phyloP scores from a whole-genome alignment of 306 rosid species.

The Oemleria cerasiformis region DNA sequence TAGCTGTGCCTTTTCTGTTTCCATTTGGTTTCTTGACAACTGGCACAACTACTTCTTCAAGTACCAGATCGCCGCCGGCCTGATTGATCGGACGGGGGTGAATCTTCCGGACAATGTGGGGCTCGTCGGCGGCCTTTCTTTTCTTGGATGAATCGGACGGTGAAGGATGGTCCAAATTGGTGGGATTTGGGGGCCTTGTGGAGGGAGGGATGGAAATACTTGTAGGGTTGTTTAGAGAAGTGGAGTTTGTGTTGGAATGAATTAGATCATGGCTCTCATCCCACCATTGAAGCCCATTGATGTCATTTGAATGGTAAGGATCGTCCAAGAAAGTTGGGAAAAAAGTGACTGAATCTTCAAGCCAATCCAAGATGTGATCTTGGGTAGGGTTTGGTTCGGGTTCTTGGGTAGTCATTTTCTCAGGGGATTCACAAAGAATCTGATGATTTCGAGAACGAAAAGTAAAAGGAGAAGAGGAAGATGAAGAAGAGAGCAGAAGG shows the following conservation, averaged over 20 bases:
- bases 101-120: conserved; percentile 33
- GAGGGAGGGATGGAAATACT: conserved; percentile 16
- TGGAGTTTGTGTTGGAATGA: conserved; percentile 35
- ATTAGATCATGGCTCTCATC: conserved; percentile 44
- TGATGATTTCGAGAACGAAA: neutral
- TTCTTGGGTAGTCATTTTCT: conserved; percentile 54
- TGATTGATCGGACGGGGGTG: conserved; percentile 32
- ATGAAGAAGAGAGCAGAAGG: conserved; percentile 19
- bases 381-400: conserved; percentile 44
- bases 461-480: neutral
- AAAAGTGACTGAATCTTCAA: conserved; percentile 66
- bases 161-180: conserved; percentile 25
- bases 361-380: conserved; percentile 79
- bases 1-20: conserved; percentile 46
- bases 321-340: conserved; percentile 73
- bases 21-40: conserved; percentile 44
- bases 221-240: conserved; percentile 34
- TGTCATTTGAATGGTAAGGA: conserved; percentile 42
- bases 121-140: conserved; percentile 42
- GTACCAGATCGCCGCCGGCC: conserved; percentile 32
- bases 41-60: conserved; percentile 28
- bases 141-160: conserved; percentile 56
- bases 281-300: conserved; percentile 61
- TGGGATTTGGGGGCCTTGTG: conserved; percentile 34
- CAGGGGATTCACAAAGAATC: neutral